Percentiles rank a stretch among this genome's conserved stretches.
These are phyloP conservation scores for Tulasnella sp. DNA, from an alignment of 768 basidiomycete species.

Conservation along the genomic window DNA sequence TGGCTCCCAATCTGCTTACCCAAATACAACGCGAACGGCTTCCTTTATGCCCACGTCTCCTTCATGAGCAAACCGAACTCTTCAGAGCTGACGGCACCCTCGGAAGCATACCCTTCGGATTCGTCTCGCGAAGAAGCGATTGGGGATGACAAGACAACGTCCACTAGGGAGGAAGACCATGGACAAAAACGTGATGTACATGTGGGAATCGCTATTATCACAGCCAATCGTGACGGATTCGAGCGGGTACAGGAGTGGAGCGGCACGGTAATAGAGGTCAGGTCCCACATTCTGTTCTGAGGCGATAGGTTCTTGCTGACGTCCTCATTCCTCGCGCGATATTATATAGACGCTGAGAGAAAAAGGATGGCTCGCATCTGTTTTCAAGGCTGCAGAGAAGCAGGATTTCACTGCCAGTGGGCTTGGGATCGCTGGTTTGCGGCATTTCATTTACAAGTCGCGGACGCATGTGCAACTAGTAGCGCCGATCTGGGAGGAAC, in stretches of 20 bases:
- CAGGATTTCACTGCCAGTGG: constrained; percentile 56
- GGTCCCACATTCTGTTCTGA: not conserved
- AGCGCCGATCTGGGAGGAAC: constrained; percentile 72
- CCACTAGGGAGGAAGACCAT: constrained; percentile 15
- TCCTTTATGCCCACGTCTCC: constrained; percentile 83
- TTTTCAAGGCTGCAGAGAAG: constrained; percentile 9
- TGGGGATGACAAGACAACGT: not conserved
- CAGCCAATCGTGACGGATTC: constrained; percentile 17
- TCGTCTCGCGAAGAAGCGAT: not conserved
- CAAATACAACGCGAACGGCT: constrained; percentile 80
- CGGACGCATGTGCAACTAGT: constrained; percentile 84
- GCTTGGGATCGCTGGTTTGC: constrained; percentile 77
- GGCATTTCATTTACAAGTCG: constrained; percentile 94
- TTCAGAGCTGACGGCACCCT: not conserved
- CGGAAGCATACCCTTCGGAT: not conserved
- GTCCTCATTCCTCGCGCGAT: no score
- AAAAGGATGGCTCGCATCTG: not conserved
- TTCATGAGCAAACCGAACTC: constrained; percentile 29
- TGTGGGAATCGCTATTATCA: constrained; percentile 12
- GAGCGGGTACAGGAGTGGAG: constrained; percentile 16
- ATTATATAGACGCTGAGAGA: constrained; percentile 4
- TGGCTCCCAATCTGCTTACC: constrained; percentile 97
- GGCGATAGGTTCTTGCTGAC: no score
- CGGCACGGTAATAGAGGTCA: constrained; percentile 8
- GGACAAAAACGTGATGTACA: not conserved